Percentiles rank a stretch among this genome's conserved stretches.
Conservation (phyloP, 2,329 filamentous ascomycete species). For the Aspergillus hortae region DNA sequence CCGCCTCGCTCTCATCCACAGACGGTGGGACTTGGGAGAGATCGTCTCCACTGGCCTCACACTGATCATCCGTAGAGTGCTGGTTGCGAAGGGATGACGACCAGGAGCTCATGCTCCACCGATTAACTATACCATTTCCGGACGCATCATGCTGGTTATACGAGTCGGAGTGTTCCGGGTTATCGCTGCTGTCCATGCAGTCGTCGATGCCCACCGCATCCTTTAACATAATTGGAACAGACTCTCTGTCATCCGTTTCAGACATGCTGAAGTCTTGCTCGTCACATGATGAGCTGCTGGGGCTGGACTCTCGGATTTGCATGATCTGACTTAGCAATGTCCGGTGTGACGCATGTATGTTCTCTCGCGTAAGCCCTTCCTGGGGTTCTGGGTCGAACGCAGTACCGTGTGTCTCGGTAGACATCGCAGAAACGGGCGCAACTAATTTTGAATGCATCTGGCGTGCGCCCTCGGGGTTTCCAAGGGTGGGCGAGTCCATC, state of each 20-base stretch:
- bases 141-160: constrained; percentile 18
- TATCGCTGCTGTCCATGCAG: constrained; percentile 27
- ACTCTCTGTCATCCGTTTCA: constrained; percentile 51
- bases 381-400: constrained; percentile 69
- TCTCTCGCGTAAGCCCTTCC: constrained; percentile 47
- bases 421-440: constrained; percentile 45
- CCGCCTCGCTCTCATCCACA: constrained; percentile 24
- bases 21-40: constrained; percentile 26
- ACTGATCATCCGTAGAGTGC: constrained; percentile 30
- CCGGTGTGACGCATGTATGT: constrained; percentile 31
- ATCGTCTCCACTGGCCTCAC: constrained; percentile 36
- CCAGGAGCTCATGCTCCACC: constrained; percentile 47
- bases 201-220: constrained; percentile 42
- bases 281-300: constrained; percentile 39
- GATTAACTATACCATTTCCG: constrained; percentile 23
- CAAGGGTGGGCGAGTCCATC: constrained; percentile 45
- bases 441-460: constrained; percentile 5
- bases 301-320: constrained; percentile 46
- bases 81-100: constrained; percentile 39
- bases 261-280: constrained; percentile 39
- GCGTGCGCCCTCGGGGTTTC: constrained; percentile 21
- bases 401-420: constrained; percentile 59
- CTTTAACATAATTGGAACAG: constrained; percentile 54
- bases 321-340: constrained; percentile 49
- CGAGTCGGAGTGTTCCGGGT: constrained; percentile 24